Evolutionary conservation across 768 basidiomycete genomes (phyloP), one percentile per base, ranked within the genome.

Genomic region (Lactarius evosmus): DNA sequence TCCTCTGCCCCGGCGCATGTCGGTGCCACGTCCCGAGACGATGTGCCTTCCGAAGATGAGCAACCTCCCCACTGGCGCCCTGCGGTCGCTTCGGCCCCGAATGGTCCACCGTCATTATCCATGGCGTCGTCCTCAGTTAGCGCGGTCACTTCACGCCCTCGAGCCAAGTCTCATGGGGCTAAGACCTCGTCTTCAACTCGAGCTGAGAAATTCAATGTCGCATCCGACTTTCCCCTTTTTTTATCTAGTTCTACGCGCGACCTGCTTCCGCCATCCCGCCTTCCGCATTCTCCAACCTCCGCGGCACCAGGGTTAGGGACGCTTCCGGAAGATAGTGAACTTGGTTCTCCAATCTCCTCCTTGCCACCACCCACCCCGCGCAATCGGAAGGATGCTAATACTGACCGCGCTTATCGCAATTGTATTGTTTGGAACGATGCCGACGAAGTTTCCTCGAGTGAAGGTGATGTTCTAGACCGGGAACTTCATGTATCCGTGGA

Each of bases 251-350:
- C 61, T 16, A 52, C 65, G 16, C 65, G 66, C 46, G 57, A 67
- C 64, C 8, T 58, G 40, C n/a, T 66, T 55, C 33, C 60, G 34
- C 38, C 63, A 9, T 25, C 59, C 51, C 67, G 60, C 38, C 56
- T 40, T 44, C 66, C 19, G 67, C 67, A 34, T 44, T 67, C 40
- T 2, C 61, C 64, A 67, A 64, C 54, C 65, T 55, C 55, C 58
- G 60, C n/a, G 22, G 30, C 52, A 8, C 53, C 65, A 25, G 65
- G 65, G 5, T 72, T 87, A 53, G 78, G 81, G 60, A 76, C 80
- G 7, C 77, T 85, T 2, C 85, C 81, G 4, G 85, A 87, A 64
- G 83, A 78, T 55, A 70, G 75, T 8, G 82, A 84, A 60, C 70
- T 81, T 46, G 61, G 71, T 16, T 59, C 73, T 0, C 51, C 62